Percentiles rank a stretch among this genome's conserved stretches.
These are phyloP conservation scores for Aspergillus cejpii DNA, from an alignment of 2,329 filamentous ascomycete species.

Conservation along the genomic window DNA sequence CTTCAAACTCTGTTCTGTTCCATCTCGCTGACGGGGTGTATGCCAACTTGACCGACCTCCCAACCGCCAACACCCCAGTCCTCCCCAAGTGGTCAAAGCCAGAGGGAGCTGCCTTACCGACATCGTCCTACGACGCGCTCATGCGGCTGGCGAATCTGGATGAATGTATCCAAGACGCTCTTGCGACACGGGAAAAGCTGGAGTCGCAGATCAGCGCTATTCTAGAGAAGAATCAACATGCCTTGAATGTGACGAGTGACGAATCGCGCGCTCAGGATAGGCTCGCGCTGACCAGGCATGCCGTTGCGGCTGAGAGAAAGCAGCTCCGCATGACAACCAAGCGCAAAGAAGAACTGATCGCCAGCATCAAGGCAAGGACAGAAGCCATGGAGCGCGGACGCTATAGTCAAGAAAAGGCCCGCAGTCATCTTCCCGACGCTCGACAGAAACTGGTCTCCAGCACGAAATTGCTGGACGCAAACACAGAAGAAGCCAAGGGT, in stretches of 20 bases:
- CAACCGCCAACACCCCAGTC: constrained; percentile 36
- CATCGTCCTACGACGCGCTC: constrained; percentile 77
- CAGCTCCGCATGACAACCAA: constrained; percentile 56
- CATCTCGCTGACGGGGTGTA: constrained; percentile 84
- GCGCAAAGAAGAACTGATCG: constrained; percentile 60
- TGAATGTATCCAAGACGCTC: constrained; percentile 81
- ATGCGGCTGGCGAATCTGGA: constrained; percentile 86
- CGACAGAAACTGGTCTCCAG: constrained; percentile 54
- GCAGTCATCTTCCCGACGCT: constrained; percentile 57
- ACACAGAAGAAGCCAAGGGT: constrained; percentile 61
- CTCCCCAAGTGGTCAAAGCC: constrained; percentile 30
- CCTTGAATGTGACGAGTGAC: constrained; percentile 27
- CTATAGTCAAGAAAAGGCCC: constrained; percentile 52
- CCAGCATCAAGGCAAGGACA: constrained; percentile 59
- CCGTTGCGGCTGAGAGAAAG: constrained; percentile 58
- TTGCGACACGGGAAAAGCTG: constrained; percentile 67
- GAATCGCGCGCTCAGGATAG: constrained; percentile 38
- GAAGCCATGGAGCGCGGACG: constrained; percentile 62
- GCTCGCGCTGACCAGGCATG: constrained; percentile 39
- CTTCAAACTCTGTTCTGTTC: constrained; percentile 75
- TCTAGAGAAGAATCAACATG: constrained; percentile 33
- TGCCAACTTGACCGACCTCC: constrained; percentile 63
- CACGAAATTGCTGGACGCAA: constrained; percentile 50
- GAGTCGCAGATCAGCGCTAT: constrained; percentile 66
- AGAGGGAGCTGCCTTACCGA: constrained; percentile 49